Evolutionary conservation across 768 basidiomycete species (phyloP), one percentile per base, ranked within the genome.

Genomic region (Stropharia rugosoannulata): DNA sequence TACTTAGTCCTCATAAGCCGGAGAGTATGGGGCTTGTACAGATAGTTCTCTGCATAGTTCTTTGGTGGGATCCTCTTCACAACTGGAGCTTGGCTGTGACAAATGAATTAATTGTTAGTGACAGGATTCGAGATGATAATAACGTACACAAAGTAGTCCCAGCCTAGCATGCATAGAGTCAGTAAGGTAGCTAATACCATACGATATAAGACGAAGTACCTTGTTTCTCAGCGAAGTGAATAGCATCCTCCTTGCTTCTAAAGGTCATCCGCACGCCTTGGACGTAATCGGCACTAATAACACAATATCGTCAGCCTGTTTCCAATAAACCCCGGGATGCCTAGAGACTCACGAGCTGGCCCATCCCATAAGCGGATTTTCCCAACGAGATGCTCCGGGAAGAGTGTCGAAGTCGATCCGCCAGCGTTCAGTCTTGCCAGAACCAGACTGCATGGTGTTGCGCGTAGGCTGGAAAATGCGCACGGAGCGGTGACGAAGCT

Each of bases 321-420:
- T 49, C 12, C 8, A 6, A 27, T 41, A 16, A 32, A 41, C 35
- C 25, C 19, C 6, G 32, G 7, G 29, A 49, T 2, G 18, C 37
- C 22, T 11, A 15, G 54, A n/a, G 11, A 81, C 90, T 73, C 68
- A 95, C 90, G 93, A 94, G 76, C 88, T 91, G 0, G 95, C 95
- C 79, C 83, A 99, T 42, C 96, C 96, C 93, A 98, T 99, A 62
- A 99, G 70, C 4, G 93, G 93, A 67, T 98, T 99, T 80, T 98
- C 95, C 96, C 96, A 99, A 49, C 96, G 82, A 11, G 92, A 94
- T 27, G 82, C 86, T 35, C 95, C 93, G 55, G 83, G 85, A n/a
- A 98, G 76, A 54, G 85, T 85, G 64, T 98, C 96, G 78, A 87
- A 98, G 71, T 98, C 96, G 65, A 99, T 84, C 60, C 93, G 79